phyloP scores from a whole-genome alignment of 192 early-diverging fungal species.

The Coemansia umbellata region DNA sequence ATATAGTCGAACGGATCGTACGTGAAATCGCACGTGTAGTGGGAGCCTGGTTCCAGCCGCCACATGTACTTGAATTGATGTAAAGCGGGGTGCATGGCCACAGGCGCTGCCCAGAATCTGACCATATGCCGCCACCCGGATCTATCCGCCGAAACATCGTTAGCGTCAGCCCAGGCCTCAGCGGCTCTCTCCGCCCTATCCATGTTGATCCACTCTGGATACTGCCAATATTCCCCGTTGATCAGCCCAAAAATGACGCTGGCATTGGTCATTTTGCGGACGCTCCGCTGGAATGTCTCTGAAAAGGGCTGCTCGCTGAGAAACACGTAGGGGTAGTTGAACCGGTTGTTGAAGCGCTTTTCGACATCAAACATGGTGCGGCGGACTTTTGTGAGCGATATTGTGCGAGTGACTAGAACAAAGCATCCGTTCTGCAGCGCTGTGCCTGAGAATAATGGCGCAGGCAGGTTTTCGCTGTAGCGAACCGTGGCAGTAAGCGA shows the following conservation, averaged over 20 bases:
- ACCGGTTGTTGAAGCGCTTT: slow-evolving; percentile 60
- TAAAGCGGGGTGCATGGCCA: slow-evolving; percentile 20
- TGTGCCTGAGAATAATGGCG: background rate
- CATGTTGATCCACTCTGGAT: slow-evolving; percentile 14
- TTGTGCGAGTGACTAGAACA: slow-evolving; percentile 51
- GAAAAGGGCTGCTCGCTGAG: slow-evolving; percentile 65
- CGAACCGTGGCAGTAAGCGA: background rate
- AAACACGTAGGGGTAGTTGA: slow-evolving; percentile 69
- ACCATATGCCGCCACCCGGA: slow-evolving; percentile 19
- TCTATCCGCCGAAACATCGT: background rate
- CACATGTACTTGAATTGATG: slow-evolving; percentile 9
- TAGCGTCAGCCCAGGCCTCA: slow-evolving; percentile 1
- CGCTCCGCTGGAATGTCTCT: slow-evolving; percentile 47
- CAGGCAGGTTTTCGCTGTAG: slow-evolving; percentile 12
- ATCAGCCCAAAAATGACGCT: slow-evolving; percentile 34
- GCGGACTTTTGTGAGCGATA: slow-evolving; percentile 55
- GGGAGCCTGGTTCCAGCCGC: slow-evolving; percentile 34
- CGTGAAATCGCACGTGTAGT: slow-evolving; percentile 33
- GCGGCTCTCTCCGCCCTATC: background rate
- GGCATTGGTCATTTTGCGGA: slow-evolving; percentile 10
- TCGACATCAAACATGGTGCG: slow-evolving; percentile 58
- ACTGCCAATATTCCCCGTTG: slow-evolving; percentile 6
- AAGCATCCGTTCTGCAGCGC: slow-evolving; percentile 9
- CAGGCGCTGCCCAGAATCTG: slow-evolving; percentile 23
- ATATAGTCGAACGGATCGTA: slow-evolving; percentile 22